Base-by-base conservation (phyloP, 768 basidiomycete species). In the Guyanaporus albipodus region DNA sequence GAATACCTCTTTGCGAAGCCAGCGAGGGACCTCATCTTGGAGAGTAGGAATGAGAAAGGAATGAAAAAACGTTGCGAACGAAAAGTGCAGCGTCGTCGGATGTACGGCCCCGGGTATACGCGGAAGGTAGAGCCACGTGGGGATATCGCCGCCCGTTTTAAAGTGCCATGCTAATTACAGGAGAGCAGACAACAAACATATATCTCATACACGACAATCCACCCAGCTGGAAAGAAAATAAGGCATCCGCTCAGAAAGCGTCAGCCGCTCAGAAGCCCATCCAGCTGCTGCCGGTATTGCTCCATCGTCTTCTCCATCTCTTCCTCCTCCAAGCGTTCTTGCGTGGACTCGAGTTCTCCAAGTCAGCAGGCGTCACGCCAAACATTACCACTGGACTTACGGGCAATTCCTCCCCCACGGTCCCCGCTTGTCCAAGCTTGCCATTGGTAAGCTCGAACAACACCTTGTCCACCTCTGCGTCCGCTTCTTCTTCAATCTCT, bases 401-500 rank as follows among this genome's bases (percentile, higher is more conserved):
- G 31, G 91, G 92, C 54, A 88, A 62, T 40, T 83, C 85, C 26
- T 74, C 79, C 29, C 76, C 77, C 40, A 85, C 89, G 21, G 78
- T 64, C 11, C 89, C 90, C 35, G 82, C 88, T 62, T 87, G 79
- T 6, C 93, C 93, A n/a, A 96, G 74, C 69, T 95, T 95, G 44
- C 94, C 96, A 53, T 97, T 84, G 8, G 96, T 99, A 49, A 99
- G 75, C 46, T 97, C 93, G 57, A 86, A 97, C 31, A 99, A 64
- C 12, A 99, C 89, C 63, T 94, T 96, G 62, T 99, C 96, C 9
- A 99, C 91, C 63, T 99, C 96, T 10, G 82, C 91, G 58, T 97
- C 93, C 4, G 96, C 96, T 68, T 99, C 96, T 55, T 94, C 93
- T 59, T 92, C 90, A 24, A 98, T 67, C 56, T 94, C 95, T 53